Conservation (phyloP, 768 basidiomycete genomes). For the Suillus ampliporus region DNA sequence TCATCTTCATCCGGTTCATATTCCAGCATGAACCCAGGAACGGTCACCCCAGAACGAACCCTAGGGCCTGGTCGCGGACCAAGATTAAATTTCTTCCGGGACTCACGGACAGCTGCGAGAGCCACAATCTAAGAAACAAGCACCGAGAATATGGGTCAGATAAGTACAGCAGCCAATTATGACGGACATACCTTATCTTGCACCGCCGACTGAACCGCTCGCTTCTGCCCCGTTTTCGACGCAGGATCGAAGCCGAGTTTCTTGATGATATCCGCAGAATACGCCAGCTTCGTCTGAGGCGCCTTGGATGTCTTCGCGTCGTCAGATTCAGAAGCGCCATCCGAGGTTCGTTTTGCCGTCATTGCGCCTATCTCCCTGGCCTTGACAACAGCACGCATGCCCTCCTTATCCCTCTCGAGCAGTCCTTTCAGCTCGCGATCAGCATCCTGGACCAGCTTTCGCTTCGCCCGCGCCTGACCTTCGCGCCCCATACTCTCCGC, state of each 20-base stretch:
- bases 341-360: constrained; percentile 26
- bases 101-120: constrained; percentile 56
- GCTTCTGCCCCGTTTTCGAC: constrained; percentile 53
- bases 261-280: constrained; percentile 70
- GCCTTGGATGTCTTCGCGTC: constrained; percentile 15
- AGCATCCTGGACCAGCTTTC: constrained; percentile 61
- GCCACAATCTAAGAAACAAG: constrained; percentile 52
- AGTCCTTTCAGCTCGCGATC: constrained; percentile 67
- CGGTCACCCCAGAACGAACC: constrained; percentile 63
- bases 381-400: constrained; percentile 65
- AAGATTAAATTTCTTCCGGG: constrained; percentile 60
- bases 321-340: constrained; percentile 20
- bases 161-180: background rate
- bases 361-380: constrained; percentile 55
- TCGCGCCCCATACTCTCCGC: constrained; percentile 80
- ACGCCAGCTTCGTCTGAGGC: constrained; percentile 49
- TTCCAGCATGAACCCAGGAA: constrained; percentile 39
- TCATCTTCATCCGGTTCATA: constrained; percentile 13
- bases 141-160: background rate
- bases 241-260: constrained; percentile 83
- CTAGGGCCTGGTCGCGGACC: constrained; percentile 67
- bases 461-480: constrained; percentile 76
- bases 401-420: constrained; percentile 68
- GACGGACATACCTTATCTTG: constrained; percentile 61
- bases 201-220: constrained; percentile 43